Conservation (phyloP, 257 asterid species). For the Ballota nigra region DNA sequence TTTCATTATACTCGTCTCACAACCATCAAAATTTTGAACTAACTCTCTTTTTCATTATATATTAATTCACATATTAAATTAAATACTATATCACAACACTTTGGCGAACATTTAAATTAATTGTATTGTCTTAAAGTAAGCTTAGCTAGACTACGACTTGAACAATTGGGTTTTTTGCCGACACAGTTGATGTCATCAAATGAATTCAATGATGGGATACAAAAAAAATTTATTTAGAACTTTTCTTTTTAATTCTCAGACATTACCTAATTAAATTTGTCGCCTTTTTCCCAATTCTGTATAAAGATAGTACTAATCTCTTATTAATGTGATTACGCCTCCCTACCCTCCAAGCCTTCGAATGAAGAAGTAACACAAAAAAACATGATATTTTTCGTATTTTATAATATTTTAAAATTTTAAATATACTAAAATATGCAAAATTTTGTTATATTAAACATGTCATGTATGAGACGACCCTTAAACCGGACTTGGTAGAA, state of each 20-base stretch:
- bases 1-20: no score
- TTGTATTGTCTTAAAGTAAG: not conserved
- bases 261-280: not conserved
- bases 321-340: not conserved
- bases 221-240: not conserved
- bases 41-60: no score
- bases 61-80: no score
- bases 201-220: no score
- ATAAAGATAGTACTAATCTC: not conserved
- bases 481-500: no score
- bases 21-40: no score
- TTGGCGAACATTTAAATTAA: not conserved
- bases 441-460: no score
- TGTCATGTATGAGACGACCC: no score
- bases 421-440: no score
- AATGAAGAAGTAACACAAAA: not conserved
- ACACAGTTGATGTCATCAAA: slow-evolving; percentile 11
- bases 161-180: slow-evolving; percentile 18
- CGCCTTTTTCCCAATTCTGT: not conserved
- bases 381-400: no score
- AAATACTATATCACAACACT: not conserved
- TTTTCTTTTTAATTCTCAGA: not conserved
- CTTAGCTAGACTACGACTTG: not conserved
- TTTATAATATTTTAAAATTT: no score
- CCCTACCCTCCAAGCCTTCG: not conserved